phyloP scores from a whole-genome alignment of 371 early-diverging fungal species.

The Mortierella sp. region DNA sequence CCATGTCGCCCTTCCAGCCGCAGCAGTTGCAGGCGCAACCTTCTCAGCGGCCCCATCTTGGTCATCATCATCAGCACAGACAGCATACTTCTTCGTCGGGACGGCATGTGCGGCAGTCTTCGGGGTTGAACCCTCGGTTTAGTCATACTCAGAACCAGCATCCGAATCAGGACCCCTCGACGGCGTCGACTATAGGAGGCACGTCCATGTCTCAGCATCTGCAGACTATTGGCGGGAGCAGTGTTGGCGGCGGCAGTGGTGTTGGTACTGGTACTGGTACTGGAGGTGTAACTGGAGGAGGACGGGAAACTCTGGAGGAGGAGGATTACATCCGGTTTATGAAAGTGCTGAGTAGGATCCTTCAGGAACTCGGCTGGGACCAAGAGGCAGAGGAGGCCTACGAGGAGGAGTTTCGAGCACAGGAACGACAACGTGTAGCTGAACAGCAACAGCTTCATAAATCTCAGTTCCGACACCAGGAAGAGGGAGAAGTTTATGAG shows the following conservation, averaged over 20 bases:
- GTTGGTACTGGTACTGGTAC: neutral
- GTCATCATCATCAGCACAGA: constrained; percentile 10
- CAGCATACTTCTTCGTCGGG: constrained; percentile 19
- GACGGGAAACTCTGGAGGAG: constrained; percentile 25
- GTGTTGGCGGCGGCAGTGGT: neutral
- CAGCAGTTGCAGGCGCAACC: neutral
- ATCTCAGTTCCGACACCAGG: constrained; percentile 9
- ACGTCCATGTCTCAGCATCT: neutral
- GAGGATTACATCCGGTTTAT: constrained; percentile 54
- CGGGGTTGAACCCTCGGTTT: constrained; percentile 7
- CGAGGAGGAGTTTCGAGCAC: constrained; percentile 38
- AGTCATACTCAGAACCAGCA: constrained; percentile 2
- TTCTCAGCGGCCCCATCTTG: constrained; percentile 13
- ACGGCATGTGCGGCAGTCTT: constrained; percentile 11
- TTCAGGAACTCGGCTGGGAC: constrained; percentile 50
- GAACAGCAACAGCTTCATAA: constrained; percentile 13
- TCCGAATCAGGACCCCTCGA: constrained; percentile 23
- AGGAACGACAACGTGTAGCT: constrained; percentile 18
- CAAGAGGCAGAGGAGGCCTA: constrained; percentile 37
- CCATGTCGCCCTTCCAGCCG: constrained; percentile 14
- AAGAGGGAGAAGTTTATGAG: neutral
- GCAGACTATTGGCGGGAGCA: neutral
- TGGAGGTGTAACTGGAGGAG: too few species aligned
- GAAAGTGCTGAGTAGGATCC: constrained; percentile 44
- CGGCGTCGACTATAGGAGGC: constrained; percentile 7